These are phyloP conservation scores for Basidiobolus meristosporus DNA, from an alignment of 371 early-diverging fungal species.

Conservation along the genomic window DNA sequence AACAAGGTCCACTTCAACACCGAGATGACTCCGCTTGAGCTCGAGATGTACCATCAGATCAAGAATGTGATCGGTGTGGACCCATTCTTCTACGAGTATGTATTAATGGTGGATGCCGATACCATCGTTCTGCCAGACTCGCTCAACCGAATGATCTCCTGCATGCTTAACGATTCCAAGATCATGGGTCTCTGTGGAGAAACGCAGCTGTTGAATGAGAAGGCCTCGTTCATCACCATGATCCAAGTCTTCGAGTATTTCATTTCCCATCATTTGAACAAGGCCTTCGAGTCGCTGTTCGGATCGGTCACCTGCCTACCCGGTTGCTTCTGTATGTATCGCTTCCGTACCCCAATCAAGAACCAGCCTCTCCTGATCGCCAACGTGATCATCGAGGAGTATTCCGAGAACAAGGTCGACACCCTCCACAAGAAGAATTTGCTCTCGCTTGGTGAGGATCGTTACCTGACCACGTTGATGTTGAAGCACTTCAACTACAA, in stretches of 20 bases:
- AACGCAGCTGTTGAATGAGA: slow-evolving; percentile 67
- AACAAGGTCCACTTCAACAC: slow-evolving; percentile 88
- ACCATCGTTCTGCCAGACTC: slow-evolving; percentile 64
- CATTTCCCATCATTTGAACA: slow-evolving; percentile 68
- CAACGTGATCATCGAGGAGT: slow-evolving; percentile 79
- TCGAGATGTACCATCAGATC: slow-evolving; percentile 86
- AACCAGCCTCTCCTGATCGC: slow-evolving; percentile 83
- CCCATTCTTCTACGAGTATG: slow-evolving; percentile 71
- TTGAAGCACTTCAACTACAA: slow-evolving; percentile 96
- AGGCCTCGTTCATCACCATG: slow-evolving; percentile 83
- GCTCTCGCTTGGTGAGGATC: slow-evolving; percentile 66
- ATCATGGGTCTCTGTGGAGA: slow-evolving; percentile 81
- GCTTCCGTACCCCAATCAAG: slow-evolving; percentile 63
- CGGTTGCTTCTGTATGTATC: slow-evolving; percentile 92
- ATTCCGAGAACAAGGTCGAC: slow-evolving; percentile 88
- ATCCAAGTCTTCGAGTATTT: slow-evolving; percentile 82
- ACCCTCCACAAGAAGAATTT: slow-evolving; percentile 95
- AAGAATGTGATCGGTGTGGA: slow-evolving; percentile 75
- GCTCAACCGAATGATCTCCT: slow-evolving; percentile 44
- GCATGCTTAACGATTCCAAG: slow-evolving; percentile 56
- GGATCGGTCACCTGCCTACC: slow-evolving; percentile 86
- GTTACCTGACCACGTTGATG: slow-evolving; percentile 94
- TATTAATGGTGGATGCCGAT: slow-evolving; percentile 92
- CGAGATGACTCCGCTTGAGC: slow-evolving; percentile 78
- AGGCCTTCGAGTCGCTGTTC: slow-evolving; percentile 73